Evolutionary conservation across 768 basidiomycete species (phyloP).

Genomic region (Daedalea quercina): DNA sequence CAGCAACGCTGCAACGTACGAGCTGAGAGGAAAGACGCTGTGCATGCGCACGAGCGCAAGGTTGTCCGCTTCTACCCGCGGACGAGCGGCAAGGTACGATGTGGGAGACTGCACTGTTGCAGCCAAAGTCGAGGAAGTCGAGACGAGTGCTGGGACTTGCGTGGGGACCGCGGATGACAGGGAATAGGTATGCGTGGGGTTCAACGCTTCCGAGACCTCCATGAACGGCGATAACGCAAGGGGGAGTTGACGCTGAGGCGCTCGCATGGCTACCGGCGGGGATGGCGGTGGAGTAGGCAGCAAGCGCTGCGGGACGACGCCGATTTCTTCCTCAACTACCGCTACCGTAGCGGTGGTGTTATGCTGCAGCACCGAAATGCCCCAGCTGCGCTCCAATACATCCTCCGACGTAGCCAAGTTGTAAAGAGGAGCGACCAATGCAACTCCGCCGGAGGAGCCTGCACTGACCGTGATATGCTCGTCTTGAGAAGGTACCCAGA

Average conservation of each 20-base stretch:
- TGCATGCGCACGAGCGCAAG: neutral
- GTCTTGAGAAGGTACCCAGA: neutral
- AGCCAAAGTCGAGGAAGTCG: neutral
- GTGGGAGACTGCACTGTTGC: neutral
- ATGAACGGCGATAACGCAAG: neutral
- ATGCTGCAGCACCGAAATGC: neutral
- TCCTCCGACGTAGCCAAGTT: neutral
- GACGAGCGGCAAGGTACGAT: neutral
- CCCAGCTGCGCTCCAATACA: neutral
- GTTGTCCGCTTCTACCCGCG: neutral
- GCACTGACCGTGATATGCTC: slow-evolving; percentile 6
- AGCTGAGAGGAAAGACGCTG: neutral
- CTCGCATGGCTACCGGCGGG: slow-evolving; percentile 1
- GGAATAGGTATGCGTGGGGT: neutral
- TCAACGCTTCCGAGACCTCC: neutral
- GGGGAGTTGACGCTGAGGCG: neutral
- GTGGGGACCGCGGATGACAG: neutral
- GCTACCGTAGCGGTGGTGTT: neutral
- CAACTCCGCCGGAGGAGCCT: slow-evolving; percentile 1
- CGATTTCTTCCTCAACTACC: neutral
- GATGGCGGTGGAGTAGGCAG: slow-evolving; percentile 7
- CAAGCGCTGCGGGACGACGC: neutral
- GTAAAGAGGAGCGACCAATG: slow-evolving; percentile 1
- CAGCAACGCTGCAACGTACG: neutral
- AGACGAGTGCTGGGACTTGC: neutral